A percentile compares a stretch with the other conserved stretches of the same genome.
phyloP scores from a whole-genome alignment of 1,284 basidiomycete species.

The Amylostereum areolatum region DNA sequence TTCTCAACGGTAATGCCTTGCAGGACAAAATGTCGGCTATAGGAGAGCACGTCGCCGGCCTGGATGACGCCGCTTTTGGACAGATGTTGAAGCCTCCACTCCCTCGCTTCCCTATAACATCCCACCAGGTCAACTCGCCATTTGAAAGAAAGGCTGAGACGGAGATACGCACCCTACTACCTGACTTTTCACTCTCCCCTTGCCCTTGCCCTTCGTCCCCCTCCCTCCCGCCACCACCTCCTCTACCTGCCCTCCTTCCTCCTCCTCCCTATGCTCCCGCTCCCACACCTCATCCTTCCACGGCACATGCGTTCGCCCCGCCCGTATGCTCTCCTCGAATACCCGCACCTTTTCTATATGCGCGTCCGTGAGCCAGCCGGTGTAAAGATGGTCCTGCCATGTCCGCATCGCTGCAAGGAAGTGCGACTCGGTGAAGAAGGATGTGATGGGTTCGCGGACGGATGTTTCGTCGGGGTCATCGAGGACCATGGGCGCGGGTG shows the following conservation, averaged over 20 bases:
- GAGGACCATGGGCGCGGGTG: neutral
- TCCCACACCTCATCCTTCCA: conserved; percentile 63
- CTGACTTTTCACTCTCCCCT: too few relatives aligned
- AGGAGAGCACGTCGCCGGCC: conserved; percentile 47
- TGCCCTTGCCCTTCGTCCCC: too few relatives aligned
- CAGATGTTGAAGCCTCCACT: conserved; percentile 36
- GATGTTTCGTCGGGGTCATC: conserved; percentile 15
- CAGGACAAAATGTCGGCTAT: conserved; percentile 37
- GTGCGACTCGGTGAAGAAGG: conserved; percentile 45
- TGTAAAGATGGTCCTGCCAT: conserved; percentile 54
- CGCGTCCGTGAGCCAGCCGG: conserved; percentile 41
- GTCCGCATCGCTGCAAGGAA: conserved; percentile 49
- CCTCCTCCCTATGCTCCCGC: conserved; percentile 26
- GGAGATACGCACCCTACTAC: too few relatives aligned
- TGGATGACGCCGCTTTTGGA: conserved; percentile 37
- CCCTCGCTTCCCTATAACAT: too few relatives aligned
- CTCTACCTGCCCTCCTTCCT: conserved; percentile 5
- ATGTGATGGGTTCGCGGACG: conserved; percentile 24
- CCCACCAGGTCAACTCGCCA: too few relatives aligned
- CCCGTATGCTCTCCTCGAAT: conserved; percentile 34
- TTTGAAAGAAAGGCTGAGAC: too few relatives aligned
- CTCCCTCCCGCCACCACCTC: neutral
- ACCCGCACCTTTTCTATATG: conserved; percentile 36
- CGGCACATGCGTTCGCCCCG: conserved; percentile 42
- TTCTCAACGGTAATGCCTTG: conserved; percentile 39